Base-by-base conservation (phyloP, 371 early-diverging fungal species). In the Rhizomucor pusillus region DNA sequence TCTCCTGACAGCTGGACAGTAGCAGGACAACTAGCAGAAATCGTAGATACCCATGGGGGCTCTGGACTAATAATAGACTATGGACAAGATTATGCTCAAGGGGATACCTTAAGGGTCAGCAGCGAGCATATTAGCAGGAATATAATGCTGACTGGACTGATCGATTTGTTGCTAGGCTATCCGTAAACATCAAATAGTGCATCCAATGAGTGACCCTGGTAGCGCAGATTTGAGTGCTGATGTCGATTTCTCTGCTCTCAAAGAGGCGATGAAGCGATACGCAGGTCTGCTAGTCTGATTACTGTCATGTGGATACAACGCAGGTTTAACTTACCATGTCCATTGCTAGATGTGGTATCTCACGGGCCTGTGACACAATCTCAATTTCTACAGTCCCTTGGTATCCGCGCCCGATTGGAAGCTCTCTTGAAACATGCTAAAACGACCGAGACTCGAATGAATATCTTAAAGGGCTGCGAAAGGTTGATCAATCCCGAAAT, bases 211-310 rank as follows among this genome's bases (percentile, higher is more conserved):
- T 24, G 61, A 72, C 19, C 96, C 96, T 1, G 98, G 98, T 3
- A 81, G 82, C 12, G 81, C 88, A 19, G 98, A 98, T 78, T 69
- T 98, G 22, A 94, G 91, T 52, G 91, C 89, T 0, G 92, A 98
- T 69, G 97, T 98, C 0, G 93, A 98, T 65, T 98, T 97, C 69
- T 63, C 81, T 20, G 81, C 87, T 49, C 59, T 98, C 41, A 79
- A 81, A 41, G 65, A 80, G 16, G 86, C 88, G 0, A 79, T 83
- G 35, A 55, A 57, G 14, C 75, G 67, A 23, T 55, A 50, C 34
- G 41, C 67, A 43, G 45, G 63, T 81, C 52, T 83, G 81, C 76
- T 50, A 59, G 54, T 43, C 1, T 18, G 13, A 23, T 22, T 5
- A 18, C 18, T 12, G 18, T 37, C 13, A 1, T 29, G 20, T 4